A percentile compares a stretch with the other conserved stretches of the same genome.
phyloP scores from a whole-genome alignment of 129 eudicot species.

The Flaveria linearis region DNA sequence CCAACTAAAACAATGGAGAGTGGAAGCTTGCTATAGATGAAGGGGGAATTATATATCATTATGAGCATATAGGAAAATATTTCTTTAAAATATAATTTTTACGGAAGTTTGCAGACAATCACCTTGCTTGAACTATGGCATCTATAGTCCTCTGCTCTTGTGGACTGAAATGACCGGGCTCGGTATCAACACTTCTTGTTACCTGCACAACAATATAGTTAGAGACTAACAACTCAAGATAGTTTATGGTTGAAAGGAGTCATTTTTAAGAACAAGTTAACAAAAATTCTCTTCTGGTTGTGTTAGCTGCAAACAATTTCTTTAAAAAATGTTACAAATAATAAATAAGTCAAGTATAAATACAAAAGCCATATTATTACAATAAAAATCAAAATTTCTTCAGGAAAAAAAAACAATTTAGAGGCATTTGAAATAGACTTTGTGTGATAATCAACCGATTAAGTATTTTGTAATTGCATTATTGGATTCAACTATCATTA shows the following conservation, averaged over 20 bases:
- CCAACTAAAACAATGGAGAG: slow-evolving; percentile 86
- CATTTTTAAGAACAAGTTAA: background rate
- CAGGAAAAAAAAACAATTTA: no score
- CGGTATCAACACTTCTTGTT: slow-evolving; percentile 94
- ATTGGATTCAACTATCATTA: no score
- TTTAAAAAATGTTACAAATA: background rate
- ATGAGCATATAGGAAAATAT: background rate
- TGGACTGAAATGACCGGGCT: slow-evolving; percentile 66
- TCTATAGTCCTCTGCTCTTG: slow-evolving; percentile 86
- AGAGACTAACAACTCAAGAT: background rate
- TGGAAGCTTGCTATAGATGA: slow-evolving; percentile 71
- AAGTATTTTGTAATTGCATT: background rate
- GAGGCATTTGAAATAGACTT: background rate
- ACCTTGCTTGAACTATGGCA: slow-evolving; percentile 97
- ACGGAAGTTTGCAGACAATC: background rate
- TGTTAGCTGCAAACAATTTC: background rate
- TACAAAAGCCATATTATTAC: background rate
- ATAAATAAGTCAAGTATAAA: background rate
- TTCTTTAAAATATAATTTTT: background rate
- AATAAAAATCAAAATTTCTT: no score
- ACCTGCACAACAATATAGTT: slow-evolving; percentile 46
- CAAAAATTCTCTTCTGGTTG: background rate
- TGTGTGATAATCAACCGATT: background rate
- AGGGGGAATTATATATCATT: background rate
- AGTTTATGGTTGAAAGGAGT: background rate